Conservation (phyloP, 345 rosid species). For the Eucalyptus globulus region DNA sequence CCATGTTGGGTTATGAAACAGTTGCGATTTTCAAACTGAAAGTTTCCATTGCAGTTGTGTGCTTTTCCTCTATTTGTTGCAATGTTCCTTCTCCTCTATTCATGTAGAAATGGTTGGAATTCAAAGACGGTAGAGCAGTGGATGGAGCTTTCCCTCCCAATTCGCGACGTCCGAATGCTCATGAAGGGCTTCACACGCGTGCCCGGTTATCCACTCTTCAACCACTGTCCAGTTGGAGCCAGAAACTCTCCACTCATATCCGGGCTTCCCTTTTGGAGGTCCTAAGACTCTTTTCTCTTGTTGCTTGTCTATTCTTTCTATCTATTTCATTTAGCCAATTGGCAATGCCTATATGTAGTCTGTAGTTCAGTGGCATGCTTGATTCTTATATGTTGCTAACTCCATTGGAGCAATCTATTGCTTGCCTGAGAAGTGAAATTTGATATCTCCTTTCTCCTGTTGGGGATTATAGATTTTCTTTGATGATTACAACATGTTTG, state of each 20-base stretch:
- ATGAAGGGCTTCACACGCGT: constrained; percentile 24
- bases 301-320: background rate
- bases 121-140: constrained; percentile 17
- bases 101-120: constrained; percentile 63
- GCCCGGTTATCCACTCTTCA: constrained; percentile 52
- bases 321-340: no score
- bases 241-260: constrained; percentile 63
- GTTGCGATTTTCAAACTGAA: background rate
- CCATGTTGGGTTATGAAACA: background rate
- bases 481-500: no score
- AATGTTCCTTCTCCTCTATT: background rate
- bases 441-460: no score
- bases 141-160: constrained; percentile 46
- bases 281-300: background rate
- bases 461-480: no score
- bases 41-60: background rate
- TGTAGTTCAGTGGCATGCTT: constrained; percentile 21
- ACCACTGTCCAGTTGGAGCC: constrained; percentile 78
- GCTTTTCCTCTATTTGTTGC: background rate
- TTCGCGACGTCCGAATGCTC: constrained; percentile 27
- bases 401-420: no score
- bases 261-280: constrained; percentile 88
- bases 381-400: no score
- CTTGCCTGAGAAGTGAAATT: no score
- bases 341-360: constrained; percentile 7